A percentile compares a stretch with the other conserved stretches of the same genome.
phyloP scores from a whole-genome alignment of 495 filamentous ascomycete species.

The Xylaria palmicola region DNA sequence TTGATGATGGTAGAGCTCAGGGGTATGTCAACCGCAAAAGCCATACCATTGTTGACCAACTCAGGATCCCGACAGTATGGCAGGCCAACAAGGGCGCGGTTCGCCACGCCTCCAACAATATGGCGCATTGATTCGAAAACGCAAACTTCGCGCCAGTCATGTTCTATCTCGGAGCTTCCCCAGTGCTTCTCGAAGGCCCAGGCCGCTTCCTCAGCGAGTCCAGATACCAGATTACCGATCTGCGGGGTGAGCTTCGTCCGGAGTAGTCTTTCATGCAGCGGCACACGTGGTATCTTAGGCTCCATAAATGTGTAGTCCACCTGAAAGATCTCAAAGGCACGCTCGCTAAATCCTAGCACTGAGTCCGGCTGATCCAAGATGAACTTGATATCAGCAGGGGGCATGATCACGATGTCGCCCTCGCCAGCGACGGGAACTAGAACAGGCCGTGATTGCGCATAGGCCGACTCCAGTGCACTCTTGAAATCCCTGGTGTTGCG shows the following conservation, averaged over 20 bases:
- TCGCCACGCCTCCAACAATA: constrained; percentile 33
- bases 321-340: constrained; percentile 35
- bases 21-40: constrained; percentile 42
- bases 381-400: not conserved
- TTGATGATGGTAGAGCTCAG: constrained; percentile 32
- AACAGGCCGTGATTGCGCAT: constrained; percentile 25
- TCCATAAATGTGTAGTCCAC: constrained; percentile 38
- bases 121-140: constrained; percentile 40
- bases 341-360: constrained; percentile 30
- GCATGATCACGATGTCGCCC: constrained; percentile 38
- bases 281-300: constrained; percentile 30
- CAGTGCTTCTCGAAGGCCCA: constrained; percentile 17
- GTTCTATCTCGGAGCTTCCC: constrained; percentile 21
- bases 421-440: constrained; percentile 28
- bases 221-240: constrained; percentile 39
- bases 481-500: constrained; percentile 36
- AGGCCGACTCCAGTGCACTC: constrained; percentile 24
- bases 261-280: constrained; percentile 37
- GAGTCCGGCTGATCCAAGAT: constrained; percentile 42
- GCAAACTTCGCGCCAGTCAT: constrained; percentile 19
- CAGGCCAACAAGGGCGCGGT: constrained; percentile 38
- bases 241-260: constrained; percentile 38
- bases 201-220: constrained; percentile 46
- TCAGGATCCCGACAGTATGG: constrained; percentile 33
- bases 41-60: constrained; percentile 39